Base-by-base conservation (phyloP, 257 asterid species). In the Solanum commersonii region DNA sequence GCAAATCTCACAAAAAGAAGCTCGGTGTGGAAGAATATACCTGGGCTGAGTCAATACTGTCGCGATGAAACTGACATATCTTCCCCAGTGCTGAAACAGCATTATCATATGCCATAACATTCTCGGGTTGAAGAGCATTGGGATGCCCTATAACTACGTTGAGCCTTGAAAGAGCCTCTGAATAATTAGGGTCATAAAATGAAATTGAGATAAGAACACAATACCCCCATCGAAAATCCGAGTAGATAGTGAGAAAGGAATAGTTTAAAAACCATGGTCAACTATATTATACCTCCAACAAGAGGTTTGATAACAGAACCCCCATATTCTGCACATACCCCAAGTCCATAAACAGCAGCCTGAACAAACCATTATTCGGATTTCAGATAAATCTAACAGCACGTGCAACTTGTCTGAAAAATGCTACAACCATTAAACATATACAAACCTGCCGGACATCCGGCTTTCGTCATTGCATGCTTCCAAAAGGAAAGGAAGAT, bases 291-390 rank as follows among this genome's bases (percentile, higher is more conserved):
- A 95, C 99, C 99, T 92, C 98, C 98, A 34, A 95, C 98, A 83
- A 96, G 99, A 27, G 98, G 94, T 93, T 95, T 96, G 89, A 96
- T 93, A 29, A 88, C 97, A 86, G 98, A 88, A 87, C 98, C 96
- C 88, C 99, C 99, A 68, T 90, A 93, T 89, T 96, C 99, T 13
- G 99, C 99, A 92, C 98, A 96, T 35, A 96, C 97, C 0, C 98
- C 99, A 90, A 96, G 96, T 84, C 99, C 99, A 93, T 96, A 96
- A 12, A 96, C 98, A 87, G 99, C 98, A 89, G 99, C 99, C 99
- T 96, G 97, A 71, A 86, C 84, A 91, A 67, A 86, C 59, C 46
- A 90, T 88, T 4, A 71, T 18, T 76, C 27, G 5, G 42, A 49
- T 27, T 74, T 81, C 70, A 49, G 27, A 27, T 44, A 5, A 49